Conservation (phyloP, 768 basidiomycete genomes). For the Collybia sordida region DNA sequence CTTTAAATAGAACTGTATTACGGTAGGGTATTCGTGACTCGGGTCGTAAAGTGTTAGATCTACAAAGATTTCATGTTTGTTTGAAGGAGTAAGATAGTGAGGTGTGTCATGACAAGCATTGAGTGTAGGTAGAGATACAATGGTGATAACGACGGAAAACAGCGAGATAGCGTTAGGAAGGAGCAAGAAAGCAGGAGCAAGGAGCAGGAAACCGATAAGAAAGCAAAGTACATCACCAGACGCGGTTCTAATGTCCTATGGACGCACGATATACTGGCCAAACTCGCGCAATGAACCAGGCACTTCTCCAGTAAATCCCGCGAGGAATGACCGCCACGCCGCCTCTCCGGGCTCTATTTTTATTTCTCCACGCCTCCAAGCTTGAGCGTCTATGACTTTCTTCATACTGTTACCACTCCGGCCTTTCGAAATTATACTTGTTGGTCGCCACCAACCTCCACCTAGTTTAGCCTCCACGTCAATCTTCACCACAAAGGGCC, state of each 20-base stretch:
- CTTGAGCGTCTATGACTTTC: conserved; percentile 7
- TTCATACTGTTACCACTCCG: conserved; percentile 1
- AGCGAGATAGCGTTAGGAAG: too few species aligned
- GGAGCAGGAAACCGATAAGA: too few species aligned
- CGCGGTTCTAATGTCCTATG: neutral
- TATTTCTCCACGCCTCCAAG: conserved; percentile 11
- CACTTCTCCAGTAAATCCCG: conserved; percentile 11
- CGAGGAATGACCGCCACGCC: conserved; percentile 11
- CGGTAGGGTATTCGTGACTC: too few species aligned
- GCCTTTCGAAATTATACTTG: conserved; percentile 5
- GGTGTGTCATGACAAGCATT: too few species aligned
- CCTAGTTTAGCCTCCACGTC: conserved; percentile 11
- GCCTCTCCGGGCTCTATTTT: conserved; percentile 5
- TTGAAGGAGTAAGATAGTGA: too few species aligned
- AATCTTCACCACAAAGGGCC: conserved; percentile 9
- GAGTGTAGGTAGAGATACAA: too few species aligned
- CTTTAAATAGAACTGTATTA: too few species aligned
- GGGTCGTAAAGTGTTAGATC: too few species aligned
- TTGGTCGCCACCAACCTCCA: conserved; percentile 5
- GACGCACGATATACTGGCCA: conserved; percentile 2
- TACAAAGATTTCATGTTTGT: too few species aligned
- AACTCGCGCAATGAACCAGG: conserved; percentile 5
- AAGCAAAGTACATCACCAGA: too few species aligned
- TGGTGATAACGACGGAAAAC: too few species aligned
- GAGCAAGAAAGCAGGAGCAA: too few species aligned